Percentiles rank a stretch among this genome's conserved stretches.
These are phyloP conservation scores for Capronia epimyces DNA, from an alignment of 2,329 filamentous ascomycete genomes.

Conservation along the genomic window DNA sequence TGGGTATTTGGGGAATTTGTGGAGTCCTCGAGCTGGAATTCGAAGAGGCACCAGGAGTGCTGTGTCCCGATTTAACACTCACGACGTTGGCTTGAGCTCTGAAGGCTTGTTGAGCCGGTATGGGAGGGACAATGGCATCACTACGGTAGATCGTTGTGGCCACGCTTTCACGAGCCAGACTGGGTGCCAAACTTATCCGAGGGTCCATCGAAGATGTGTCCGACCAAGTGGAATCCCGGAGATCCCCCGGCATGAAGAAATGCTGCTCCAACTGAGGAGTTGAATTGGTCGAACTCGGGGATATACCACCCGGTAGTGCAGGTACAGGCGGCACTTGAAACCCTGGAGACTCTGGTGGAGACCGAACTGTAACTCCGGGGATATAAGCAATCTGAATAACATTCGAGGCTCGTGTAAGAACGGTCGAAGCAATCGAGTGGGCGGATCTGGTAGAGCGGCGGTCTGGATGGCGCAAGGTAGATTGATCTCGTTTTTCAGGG, in stretches of 20 bases:
- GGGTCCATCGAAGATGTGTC: conserved; percentile 37
- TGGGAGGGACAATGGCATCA: conserved; percentile 72
- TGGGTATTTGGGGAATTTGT: conserved; percentile 31
- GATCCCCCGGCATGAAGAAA: conserved; percentile 86
- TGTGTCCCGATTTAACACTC: conserved; percentile 72
- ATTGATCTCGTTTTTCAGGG: conserved; percentile 54
- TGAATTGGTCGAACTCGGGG: conserved; percentile 51
- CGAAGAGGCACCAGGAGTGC: conserved; percentile 40
- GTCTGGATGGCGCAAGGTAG: conserved; percentile 52
- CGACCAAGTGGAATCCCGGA: conserved; percentile 85
- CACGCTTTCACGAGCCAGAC: conserved; percentile 56
- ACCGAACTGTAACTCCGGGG: conserved; percentile 89
- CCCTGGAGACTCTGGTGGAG: conserved; percentile 73
- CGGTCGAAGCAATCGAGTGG: conserved; percentile 87
- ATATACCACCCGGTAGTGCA: conserved; percentile 64
- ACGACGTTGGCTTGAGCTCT: conserved; percentile 87
- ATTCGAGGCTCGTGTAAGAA: conserved; percentile 92
- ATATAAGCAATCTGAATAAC: conserved; percentile 99
- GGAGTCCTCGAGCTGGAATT: conserved; percentile 67
- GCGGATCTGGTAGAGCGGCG: conserved; percentile 75
- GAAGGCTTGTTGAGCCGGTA: conserved; percentile 78
- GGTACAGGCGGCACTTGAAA: conserved; percentile 86
- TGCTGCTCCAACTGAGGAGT: conserved; percentile 60
- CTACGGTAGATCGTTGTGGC: conserved; percentile 92
- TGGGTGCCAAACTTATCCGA: conserved; percentile 48